phyloP scores from a whole-genome alignment of 805 yeast species.

The Zygoascus ofunaensis region DNA sequence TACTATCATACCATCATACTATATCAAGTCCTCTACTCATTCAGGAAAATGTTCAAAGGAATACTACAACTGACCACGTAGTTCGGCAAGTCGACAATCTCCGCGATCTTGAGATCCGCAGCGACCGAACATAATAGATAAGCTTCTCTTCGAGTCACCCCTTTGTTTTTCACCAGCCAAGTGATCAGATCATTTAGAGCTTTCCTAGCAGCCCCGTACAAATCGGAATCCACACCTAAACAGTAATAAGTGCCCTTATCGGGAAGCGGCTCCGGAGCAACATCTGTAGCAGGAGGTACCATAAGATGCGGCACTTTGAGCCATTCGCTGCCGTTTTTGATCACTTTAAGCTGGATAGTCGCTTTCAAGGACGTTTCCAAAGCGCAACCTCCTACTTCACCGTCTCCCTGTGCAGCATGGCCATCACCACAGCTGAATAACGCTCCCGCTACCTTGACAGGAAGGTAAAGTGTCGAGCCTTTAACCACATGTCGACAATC shows the following conservation, averaged over 20 bases:
- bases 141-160: slow-evolving; percentile 7
- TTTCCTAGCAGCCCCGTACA: slow-evolving; percentile 8
- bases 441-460: slow-evolving; percentile 10
- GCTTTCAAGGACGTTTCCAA: slow-evolving; percentile 9
- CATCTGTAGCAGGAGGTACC: slow-evolving; percentile 4
- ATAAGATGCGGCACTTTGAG: slow-evolving; percentile 8
- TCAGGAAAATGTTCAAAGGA: slow-evolving; percentile 7
- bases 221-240: slow-evolving; percentile 9
- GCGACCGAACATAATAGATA: slow-evolving; percentile 11
- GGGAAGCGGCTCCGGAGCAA: not conserved
- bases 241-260: slow-evolving; percentile 10
- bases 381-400: slow-evolving; percentile 13
- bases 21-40: too few species aligned
- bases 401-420: slow-evolving; percentile 13
- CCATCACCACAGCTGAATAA: slow-evolving; percentile 13
- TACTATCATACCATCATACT: too few species aligned
- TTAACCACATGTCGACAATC: slow-evolving; percentile 7
- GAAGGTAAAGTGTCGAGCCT: slow-evolving; percentile 10
- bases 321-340: slow-evolving; percentile 6
- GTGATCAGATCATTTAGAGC: slow-evolving; percentile 7
- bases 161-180: slow-evolving; percentile 5
- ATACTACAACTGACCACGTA: slow-evolving; percentile 9
- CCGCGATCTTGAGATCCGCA: slow-evolving; percentile 10
- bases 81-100: slow-evolving; percentile 12
- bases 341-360: slow-evolving; percentile 7